Evolutionary conservation across 805 yeast species (phyloP), one percentile per base, ranked within the genome.

Genomic region (Metschnikowia similis): DNA sequence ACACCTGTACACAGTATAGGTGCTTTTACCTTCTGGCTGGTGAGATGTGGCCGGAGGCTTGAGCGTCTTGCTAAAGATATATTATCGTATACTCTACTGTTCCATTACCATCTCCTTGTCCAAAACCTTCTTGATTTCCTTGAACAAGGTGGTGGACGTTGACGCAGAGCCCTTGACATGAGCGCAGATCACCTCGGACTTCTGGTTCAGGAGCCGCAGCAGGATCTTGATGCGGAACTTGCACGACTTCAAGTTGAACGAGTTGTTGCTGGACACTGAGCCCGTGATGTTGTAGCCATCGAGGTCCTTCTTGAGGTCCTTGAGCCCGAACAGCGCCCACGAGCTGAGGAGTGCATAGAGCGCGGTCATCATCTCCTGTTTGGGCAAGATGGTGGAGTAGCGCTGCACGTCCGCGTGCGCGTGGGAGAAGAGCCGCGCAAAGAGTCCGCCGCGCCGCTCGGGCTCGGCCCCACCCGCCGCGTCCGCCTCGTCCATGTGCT

Each of bases 321-420:
- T 80, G 58, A 86, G 66, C 8, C 94, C 92, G 58, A 85, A 85
- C 52, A 78, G 81, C 11, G 81, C 76, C 94, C 94, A 86, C 14
- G 85, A 81, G 41, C 66, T 71, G 55, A 86, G 69, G 48, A 86
- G 74, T 40, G 86, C 80, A 61, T 71, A 76, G 57, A 86, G 67
- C 2, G 89, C 89, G 40, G 81, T 80, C 52, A 79, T 77, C 75
- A 85, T 75, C 61, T 85, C 89, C 28, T 70, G 76, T 50, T 70
- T 69, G 9, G 77, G 71, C 45, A 80, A 63, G 28, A 75, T 70
- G 14, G 77, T 71, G 31, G 63, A 53, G 62, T 62, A 70, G 37
- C 71, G 60, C 45, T 59, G 66, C 29, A 71, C 66, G 28, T 69
- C 74, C 9, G 50, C 39, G 26, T 56, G 58, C 9, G 43, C 40